Base-by-base conservation (phyloP, 768 basidiomycete species). In the Lentinula guzmanii region DNA sequence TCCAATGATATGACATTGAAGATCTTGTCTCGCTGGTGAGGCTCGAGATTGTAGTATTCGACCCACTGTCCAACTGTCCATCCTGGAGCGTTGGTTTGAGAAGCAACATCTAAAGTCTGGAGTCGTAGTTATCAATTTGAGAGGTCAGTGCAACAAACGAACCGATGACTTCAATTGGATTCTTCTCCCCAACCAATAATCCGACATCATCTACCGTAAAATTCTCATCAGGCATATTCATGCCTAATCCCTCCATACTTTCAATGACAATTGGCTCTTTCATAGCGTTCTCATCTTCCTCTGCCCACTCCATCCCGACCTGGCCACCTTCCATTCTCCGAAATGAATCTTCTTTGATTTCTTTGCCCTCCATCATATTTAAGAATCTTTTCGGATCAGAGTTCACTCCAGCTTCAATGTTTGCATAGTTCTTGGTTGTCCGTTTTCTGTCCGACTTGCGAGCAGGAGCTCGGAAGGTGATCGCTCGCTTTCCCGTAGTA, bases 1-100 rank as follows among this genome's bases (percentile, higher is more conserved):
- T 99, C 96, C 54, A 98, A 76, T 2, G 93, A 95, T 60, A 99
- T 99, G 34, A 99, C 93, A 68, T 99, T 99, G 63, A 89, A 85
- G 37, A 97, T 86, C 71, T 93, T 96, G 69, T 95, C 92, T 58
- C 90, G 84, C 48, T 80, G 77, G 5, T 80, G 76, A 0, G 86
- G 79, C 18, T 90, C 86, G 13, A 83, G 77, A 62, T 85, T 80
- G 71, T 88, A 91, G 70, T 96, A 96, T 62, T 89, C 87, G 4
- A 89, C 91, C 96, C 96, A 99, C 73, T 86, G 89, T 7, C 83
- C 87, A 3, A 99, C 75, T 15, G 87, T 92, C 97, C 96, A 98
- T 10, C 91, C 90, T 15, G 91, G 82, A 16, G 86, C 79, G 33
- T 87, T 89, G 0, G 90, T 88, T 70, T 98, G 96, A 0, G 93